Evolutionary conservation across 2,329 filamentous ascomycete species (phyloP).

Genomic region (Cordyceps militaris): DNA sequence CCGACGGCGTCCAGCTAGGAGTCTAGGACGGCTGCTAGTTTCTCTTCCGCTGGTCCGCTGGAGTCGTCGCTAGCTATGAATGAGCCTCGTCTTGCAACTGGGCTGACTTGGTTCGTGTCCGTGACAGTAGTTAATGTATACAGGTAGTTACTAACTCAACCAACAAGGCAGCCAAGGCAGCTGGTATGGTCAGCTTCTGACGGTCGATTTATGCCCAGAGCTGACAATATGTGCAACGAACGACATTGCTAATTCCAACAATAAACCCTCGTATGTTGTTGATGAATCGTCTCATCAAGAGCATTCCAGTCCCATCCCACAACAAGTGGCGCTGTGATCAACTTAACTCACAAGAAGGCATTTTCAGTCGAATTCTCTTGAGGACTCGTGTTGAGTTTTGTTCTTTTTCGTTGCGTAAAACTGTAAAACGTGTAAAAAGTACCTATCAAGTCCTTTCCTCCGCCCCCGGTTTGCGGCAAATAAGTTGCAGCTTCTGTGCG

Average conservation of each 20-base stretch:
- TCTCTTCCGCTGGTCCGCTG: too few relatives aligned
- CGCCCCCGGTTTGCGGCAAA: too few relatives aligned
- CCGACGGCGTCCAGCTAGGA: background rate
- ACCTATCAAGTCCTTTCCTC: background rate
- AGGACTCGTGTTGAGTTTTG: background rate
- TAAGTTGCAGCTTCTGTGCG: background rate
- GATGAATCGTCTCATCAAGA: too few relatives aligned
- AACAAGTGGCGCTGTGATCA: background rate
- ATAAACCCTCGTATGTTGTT: too few relatives aligned
- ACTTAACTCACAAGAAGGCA: background rate
- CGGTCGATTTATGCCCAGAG: too few relatives aligned
- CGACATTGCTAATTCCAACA: too few relatives aligned
- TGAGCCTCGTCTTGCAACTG: background rate
- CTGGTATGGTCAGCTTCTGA: too few relatives aligned
- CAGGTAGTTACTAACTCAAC: background rate
- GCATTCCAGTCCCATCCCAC: slow-evolving; percentile 1
- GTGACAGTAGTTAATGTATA: background rate
- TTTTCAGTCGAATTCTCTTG: background rate
- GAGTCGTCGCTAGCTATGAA: background rate
- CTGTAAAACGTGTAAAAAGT: background rate
- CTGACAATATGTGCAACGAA: too few relatives aligned
- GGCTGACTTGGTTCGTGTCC: background rate
- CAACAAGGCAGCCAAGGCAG: too few relatives aligned
- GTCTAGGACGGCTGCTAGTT: too few relatives aligned
- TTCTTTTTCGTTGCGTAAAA: too few relatives aligned